Evolutionary conservation across 2,329 filamentous ascomycete species (phyloP).

Genomic region (Claviceps quebecensis): DNA sequence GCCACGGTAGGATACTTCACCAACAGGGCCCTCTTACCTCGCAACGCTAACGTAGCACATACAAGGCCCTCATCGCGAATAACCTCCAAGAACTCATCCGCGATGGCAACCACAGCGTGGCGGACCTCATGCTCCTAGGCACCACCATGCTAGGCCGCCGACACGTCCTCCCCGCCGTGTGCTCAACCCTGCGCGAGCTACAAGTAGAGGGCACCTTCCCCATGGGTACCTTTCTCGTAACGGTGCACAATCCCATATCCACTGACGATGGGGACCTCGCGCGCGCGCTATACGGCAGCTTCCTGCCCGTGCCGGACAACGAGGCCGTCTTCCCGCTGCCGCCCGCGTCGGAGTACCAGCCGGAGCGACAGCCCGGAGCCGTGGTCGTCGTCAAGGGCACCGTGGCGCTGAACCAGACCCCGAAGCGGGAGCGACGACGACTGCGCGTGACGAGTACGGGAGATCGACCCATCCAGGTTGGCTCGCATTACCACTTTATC

Average conservation of each 20-base stretch:
- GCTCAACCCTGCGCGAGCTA: slow-evolving; percentile 64
- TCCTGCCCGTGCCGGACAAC: slow-evolving; percentile 63
- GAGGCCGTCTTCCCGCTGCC: slow-evolving; percentile 50
- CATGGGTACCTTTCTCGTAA: slow-evolving; percentile 84
- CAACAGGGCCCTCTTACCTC: not conserved
- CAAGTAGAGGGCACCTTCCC: slow-evolving; percentile 92
- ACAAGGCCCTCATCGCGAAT: slow-evolving; percentile 68
- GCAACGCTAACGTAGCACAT: slow-evolving; percentile 14
- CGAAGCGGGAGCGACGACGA: slow-evolving; percentile 56
- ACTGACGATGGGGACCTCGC: slow-evolving; percentile 74
- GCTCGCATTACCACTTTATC: slow-evolving; percentile 92
- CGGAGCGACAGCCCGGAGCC: slow-evolving; percentile 61
- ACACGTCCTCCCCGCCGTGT: slow-evolving; percentile 76
- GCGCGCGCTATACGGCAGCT: slow-evolving; percentile 82
- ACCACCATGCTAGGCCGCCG: slow-evolving; percentile 86
- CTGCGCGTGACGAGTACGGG: slow-evolving; percentile 74
- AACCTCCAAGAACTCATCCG: slow-evolving; percentile 93
- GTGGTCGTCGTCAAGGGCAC: slow-evolving; percentile 56
- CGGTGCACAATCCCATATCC: slow-evolving; percentile 79
- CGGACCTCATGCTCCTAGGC: slow-evolving; percentile 85
- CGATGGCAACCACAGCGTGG: slow-evolving; percentile 84
- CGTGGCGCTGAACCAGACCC: slow-evolving; percentile 58
- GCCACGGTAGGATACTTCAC: slow-evolving; percentile 44
- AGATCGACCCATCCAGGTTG: slow-evolving; percentile 82
- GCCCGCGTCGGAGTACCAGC: slow-evolving; percentile 50